A percentile compares a stretch with the other conserved stretches of the same genome.
phyloP scores from a whole-genome alignment of 1,284 basidiomycete genomes.

The Papiliotrema nemorosa region DNA sequence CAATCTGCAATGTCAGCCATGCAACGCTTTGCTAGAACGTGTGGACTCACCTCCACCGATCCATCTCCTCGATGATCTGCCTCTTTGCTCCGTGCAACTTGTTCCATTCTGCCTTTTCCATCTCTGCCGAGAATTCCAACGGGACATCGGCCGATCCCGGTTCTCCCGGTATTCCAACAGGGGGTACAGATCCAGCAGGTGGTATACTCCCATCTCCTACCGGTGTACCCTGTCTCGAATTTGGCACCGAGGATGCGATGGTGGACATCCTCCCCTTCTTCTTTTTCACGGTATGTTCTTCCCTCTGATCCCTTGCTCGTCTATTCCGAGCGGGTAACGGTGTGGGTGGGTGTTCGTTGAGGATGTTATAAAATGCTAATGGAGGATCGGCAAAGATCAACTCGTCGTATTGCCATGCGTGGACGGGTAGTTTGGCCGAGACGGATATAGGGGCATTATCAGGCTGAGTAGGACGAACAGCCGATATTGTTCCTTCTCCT shows the following conservation, averaged over 20 bases:
- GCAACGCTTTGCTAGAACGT: not conserved
- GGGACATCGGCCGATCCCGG: slow-evolving; percentile 46
- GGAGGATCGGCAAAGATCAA: slow-evolving; percentile 95
- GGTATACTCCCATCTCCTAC: slow-evolving; percentile 49
- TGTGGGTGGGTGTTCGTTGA: slow-evolving; percentile 78
- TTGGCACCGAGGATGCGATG: slow-evolving; percentile 1
- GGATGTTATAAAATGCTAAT: slow-evolving; percentile 77
- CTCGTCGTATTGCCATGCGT: slow-evolving; percentile 99
- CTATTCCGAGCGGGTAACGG: slow-evolving; percentile 65
- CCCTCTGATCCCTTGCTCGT: slow-evolving; percentile 39
- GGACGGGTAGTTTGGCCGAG: slow-evolving; percentile 56
- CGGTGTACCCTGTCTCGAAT: slow-evolving; percentile 16
- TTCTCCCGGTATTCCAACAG: slow-evolving; percentile 36
- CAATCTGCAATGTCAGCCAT: slow-evolving; percentile 18
- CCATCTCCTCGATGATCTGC: slow-evolving; percentile 55
- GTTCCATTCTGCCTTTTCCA: slow-evolving; percentile 82
- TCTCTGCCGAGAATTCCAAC: slow-evolving; percentile 74
- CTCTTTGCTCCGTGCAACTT: slow-evolving; percentile 73
- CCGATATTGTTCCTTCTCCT: slow-evolving; percentile 2
- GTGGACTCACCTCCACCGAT: slow-evolving; percentile 45
- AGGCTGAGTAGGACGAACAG: slow-evolving; percentile 1
- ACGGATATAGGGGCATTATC: slow-evolving; percentile 13
- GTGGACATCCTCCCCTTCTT: slow-evolving; percentile 14
- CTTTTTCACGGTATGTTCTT: slow-evolving; percentile 35
- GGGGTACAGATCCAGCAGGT: slow-evolving; percentile 54